Evolutionary conservation across 2,329 filamentous ascomycete species (phyloP).

Genomic region (Fusarium sp.): DNA sequence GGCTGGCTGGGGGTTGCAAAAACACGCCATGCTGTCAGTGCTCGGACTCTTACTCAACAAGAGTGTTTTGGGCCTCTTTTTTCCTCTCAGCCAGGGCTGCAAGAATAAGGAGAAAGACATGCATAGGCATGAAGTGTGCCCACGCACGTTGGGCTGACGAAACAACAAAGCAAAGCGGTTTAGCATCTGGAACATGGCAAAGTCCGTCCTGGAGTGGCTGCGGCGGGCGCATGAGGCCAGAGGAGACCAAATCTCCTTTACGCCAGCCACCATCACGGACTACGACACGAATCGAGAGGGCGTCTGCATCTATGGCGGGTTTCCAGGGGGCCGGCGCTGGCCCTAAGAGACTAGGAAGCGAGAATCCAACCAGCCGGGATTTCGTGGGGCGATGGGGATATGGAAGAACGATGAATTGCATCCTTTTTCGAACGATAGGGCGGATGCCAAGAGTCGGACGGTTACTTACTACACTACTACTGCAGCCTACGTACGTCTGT

Average conservation of each 20-base stretch:
- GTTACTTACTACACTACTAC: neutral
- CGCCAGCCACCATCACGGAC: slow-evolving; percentile 44
- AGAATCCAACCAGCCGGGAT: slow-evolving; percentile 9
- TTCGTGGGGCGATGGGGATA: slow-evolving; percentile 10
- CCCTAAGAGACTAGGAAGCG: slow-evolving; percentile 9
- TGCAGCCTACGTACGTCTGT: neutral
- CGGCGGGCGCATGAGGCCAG: slow-evolving; percentile 19
- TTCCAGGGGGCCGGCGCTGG: slow-evolving; percentile 26
- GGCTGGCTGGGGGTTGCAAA: neutral
- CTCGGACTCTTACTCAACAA: neutral
- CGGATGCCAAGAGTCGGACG: neutral
- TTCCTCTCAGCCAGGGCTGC: slow-evolving; percentile 10
- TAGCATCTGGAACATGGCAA: slow-evolving; percentile 4
- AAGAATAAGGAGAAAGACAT: slow-evolving; percentile 31
- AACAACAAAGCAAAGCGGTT: slow-evolving; percentile 25
- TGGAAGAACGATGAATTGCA: slow-evolving; percentile 5
- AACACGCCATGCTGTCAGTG: neutral
- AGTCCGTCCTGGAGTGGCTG: slow-evolving; percentile 27
- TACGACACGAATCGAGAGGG: slow-evolving; percentile 39
- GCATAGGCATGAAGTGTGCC: neutral
- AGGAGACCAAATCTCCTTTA: slow-evolving; percentile 40
- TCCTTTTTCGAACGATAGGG: slow-evolving; percentile 1
- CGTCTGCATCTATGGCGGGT: slow-evolving; percentile 30
- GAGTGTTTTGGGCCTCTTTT: neutral
- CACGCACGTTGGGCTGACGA: slow-evolving; percentile 4